Conservation (phyloP, 352 stramenopile species). For the Plasmopara viticola region DNA sequence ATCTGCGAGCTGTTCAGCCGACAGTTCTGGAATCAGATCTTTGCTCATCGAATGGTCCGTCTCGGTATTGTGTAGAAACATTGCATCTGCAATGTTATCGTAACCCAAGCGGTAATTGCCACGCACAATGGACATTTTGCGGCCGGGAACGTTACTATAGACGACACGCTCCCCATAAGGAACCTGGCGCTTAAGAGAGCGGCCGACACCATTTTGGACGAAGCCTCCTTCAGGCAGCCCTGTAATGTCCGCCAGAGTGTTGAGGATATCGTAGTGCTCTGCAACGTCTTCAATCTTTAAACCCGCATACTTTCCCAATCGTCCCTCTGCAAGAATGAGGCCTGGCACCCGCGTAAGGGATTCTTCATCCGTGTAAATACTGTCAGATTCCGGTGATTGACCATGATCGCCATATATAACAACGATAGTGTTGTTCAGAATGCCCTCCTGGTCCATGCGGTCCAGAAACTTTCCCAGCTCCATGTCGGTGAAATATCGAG, state of each 20-base stretch:
- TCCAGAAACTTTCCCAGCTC: constrained; percentile 49
- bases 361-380: constrained; percentile 37
- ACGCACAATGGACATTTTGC: constrained; percentile 43
- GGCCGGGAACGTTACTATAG: constrained; percentile 43
- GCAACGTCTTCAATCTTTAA: constrained; percentile 34
- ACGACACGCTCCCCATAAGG: constrained; percentile 24
- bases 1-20: constrained; percentile 12
- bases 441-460: constrained; percentile 28
- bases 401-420: constrained; percentile 51
- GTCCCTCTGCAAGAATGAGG: constrained; percentile 41
- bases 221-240: constrained; percentile 46
- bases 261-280: constrained; percentile 54
- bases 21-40: constrained; percentile 27
- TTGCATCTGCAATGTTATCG: constrained; percentile 25
- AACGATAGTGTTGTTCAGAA: constrained; percentile 55
- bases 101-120: constrained; percentile 42
- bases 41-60: constrained; percentile 25
- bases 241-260: constrained; percentile 56
- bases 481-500: constrained; percentile 54
- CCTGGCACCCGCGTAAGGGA: constrained; percentile 32
- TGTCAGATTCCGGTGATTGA: constrained; percentile 32
- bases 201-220: constrained; percentile 41
- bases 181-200: constrained; percentile 42
- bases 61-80: constrained; percentile 41
- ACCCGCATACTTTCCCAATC: constrained; percentile 31